These are phyloP conservation scores for Ophiocordyceps unilateralis DNA, from an alignment of 2,329 filamentous ascomycete genomes.

Conservation along the genomic window DNA sequence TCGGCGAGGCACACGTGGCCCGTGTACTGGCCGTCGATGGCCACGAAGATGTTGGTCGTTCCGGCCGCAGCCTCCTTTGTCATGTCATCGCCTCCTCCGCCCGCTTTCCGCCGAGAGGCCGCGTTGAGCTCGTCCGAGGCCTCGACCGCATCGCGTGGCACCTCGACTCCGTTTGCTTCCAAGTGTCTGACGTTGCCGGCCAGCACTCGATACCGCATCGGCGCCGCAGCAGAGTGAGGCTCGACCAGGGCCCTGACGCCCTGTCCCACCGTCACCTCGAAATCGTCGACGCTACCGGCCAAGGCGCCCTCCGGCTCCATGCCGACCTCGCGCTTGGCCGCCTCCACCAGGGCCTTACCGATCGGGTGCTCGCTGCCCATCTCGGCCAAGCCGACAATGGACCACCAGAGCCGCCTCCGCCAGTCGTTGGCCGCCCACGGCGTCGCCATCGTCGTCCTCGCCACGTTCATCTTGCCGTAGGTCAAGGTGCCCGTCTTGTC, in stretches of 20 bases:
- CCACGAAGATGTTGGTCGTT: slow-evolving; percentile 81
- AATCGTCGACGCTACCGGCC: slow-evolving; percentile 72
- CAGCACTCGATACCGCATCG: slow-evolving; percentile 58
- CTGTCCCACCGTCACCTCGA: slow-evolving; percentile 66
- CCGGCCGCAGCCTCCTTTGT: slow-evolving; percentile 28
- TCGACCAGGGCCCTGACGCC: slow-evolving; percentile 73
- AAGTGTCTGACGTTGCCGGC: slow-evolving; percentile 73
- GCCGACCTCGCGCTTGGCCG: slow-evolving; percentile 60
- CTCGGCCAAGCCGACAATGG: slow-evolving; percentile 86
- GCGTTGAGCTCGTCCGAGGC: slow-evolving; percentile 42
- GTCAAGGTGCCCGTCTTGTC: slow-evolving; percentile 96
- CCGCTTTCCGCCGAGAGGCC: slow-evolving; percentile 12
- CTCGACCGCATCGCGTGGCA: slow-evolving; percentile 46
- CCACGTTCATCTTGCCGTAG: slow-evolving; percentile 87
- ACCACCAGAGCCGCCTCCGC: slow-evolving; percentile 75
- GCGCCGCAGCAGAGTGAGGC: slow-evolving; percentile 50
- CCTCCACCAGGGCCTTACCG: slow-evolving; percentile 66
- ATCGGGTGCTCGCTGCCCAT: slow-evolving; percentile 93
- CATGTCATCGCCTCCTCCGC: slow-evolving; percentile 14
- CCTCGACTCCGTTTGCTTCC: slow-evolving; percentile 46
- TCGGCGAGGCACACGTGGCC: slow-evolving; percentile 76
- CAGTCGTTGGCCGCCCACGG: slow-evolving; percentile 53
- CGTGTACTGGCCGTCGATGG: slow-evolving; percentile 65
- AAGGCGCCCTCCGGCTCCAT: slow-evolving; percentile 56
- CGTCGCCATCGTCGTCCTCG: slow-evolving; percentile 47